Evolutionary conservation across 2,329 filamentous ascomycete genomes (phyloP).

Genomic region (Penicillium sclerotiorum): DNA sequence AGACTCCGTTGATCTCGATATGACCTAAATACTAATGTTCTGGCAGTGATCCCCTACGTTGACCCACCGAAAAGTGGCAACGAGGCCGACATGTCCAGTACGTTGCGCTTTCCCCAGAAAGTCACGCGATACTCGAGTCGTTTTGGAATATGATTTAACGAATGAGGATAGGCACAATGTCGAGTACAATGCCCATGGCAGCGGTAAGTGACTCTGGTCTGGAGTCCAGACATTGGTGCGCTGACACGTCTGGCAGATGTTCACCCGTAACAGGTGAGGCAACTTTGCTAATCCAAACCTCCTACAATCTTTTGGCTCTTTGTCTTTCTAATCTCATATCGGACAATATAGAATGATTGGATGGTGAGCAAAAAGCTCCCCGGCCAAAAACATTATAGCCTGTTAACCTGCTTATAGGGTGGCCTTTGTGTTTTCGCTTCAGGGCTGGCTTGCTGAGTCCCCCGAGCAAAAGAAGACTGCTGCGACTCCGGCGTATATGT

Average conservation of each 20-base stretch:
- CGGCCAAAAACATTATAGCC: not conserved
- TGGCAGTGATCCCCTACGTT: constrained; percentile 82
- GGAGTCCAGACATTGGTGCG: not conserved
- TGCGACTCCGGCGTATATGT: constrained; percentile 72
- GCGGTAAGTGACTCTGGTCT: constrained; percentile 58
- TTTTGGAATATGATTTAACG: constrained; percentile 17
- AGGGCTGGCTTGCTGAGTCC: constrained; percentile 52
- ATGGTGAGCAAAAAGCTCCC: constrained; percentile 50
- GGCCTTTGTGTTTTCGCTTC: constrained; percentile 51
- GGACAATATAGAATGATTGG: constrained; percentile 59
- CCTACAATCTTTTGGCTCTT: constrained; percentile 1
- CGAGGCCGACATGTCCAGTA: constrained; percentile 71
- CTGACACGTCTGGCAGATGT: constrained; percentile 61
- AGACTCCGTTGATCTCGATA: constrained; percentile 26
- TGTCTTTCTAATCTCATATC: not conserved
- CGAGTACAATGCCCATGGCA: constrained; percentile 89
- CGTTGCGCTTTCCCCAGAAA: constrained; percentile 40
- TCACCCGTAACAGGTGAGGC: constrained; percentile 80
- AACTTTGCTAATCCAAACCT: constrained; percentile 11
- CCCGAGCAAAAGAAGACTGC: constrained; percentile 60
- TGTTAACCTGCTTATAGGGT: constrained; percentile 41
- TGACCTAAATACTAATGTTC: constrained; percentile 5
- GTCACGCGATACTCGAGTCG: not conserved
- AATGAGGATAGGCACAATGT: constrained; percentile 56
- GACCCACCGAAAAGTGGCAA: constrained; percentile 69